Evolutionary conservation across 2,329 filamentous ascomycete genomes (phyloP), one percentile per base, ranked within the genome.

Genomic region (Colletotrichum abscissum): DNA sequence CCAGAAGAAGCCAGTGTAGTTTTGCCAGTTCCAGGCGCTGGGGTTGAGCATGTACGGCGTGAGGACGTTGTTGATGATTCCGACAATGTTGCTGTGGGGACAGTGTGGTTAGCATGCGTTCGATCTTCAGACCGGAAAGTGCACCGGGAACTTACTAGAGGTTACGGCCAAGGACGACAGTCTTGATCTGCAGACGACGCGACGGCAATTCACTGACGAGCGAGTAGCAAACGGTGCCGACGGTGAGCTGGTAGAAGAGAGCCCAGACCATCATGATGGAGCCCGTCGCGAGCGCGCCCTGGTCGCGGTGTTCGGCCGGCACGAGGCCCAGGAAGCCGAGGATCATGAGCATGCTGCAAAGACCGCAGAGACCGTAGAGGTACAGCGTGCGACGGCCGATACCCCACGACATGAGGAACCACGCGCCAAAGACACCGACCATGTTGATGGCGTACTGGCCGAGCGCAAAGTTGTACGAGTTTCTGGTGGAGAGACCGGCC

Each of bases 21-120:
- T 97, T 74, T 90, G 88, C 95, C 95, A 98, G 82, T 97, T 86
- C 95, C 95, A 98, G 0, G 91, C 93, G 1, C 87, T 88, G 0
- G 95, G 94, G 84, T 98, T 98, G 55, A 97, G 88, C 95, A 98
- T 98, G 84, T 97, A 97, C 0, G 95, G 95, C 0, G 94, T 97
- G 54, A 98, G 83, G 4, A 97, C 92, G 63, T 91, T 92, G 79
- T 92, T 94, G 78, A 97, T 84, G 76, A 98, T 97, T 75, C 90
- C 92, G 56, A 95, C 93, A 63, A 97, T 85, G 78, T 97, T 95
- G 86, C 89, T 90, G 74, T 74, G 75, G 62, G 9, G 52, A 9
- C 33, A n/a, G 24, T 11, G 33, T 11, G 12, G 71, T 72, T 54
- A 73, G 62, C 38, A 19, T 64, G 16, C 1, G 19, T 8, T 64